These are phyloP conservation scores for Metrosideros polymorpha DNA, from an alignment of 441 rosid genomes.

Conservation along the genomic window DNA sequence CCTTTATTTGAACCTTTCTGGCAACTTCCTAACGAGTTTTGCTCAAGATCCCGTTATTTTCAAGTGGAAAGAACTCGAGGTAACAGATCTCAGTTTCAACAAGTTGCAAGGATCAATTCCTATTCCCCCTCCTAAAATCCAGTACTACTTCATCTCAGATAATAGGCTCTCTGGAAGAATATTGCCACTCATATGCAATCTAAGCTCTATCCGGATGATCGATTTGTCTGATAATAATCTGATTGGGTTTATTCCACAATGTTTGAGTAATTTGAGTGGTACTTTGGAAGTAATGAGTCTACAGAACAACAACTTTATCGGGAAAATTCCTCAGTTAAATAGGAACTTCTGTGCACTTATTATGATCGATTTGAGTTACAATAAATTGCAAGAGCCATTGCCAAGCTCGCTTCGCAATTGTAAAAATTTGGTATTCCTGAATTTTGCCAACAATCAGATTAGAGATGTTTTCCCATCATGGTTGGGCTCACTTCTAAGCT, in stretches of 20 bases:
- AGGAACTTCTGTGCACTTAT: not conserved
- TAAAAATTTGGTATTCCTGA: not conserved
- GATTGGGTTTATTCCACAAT: constrained; percentile 5
- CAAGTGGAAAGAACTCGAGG: not conserved
- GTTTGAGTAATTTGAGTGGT: not conserved
- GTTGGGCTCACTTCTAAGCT: constrained; percentile 14
- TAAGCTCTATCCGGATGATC: not conserved
- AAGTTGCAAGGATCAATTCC: constrained; percentile 12
- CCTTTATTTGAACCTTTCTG: not conserved
- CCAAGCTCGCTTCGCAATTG: constrained; percentile 19
- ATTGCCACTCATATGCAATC: not conserved
- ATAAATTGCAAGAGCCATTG: constrained; percentile 8
- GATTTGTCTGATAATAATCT: constrained; percentile 10
- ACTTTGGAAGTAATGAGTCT: not conserved
- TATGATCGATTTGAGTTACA: constrained; percentile 12
- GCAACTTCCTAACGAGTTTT: not conserved
- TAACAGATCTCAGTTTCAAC: not conserved
- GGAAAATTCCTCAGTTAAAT: constrained; percentile 10
- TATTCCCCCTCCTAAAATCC: not conserved
- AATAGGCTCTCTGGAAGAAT: constrained; percentile 1
- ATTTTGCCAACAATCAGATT: constrained; percentile 9
- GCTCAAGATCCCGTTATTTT: not conserved
- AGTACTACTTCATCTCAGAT: not conserved
- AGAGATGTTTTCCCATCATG: constrained; percentile 21
- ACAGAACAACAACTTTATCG: constrained; percentile 11